These are phyloP conservation scores for Teunomyces gatunensis DNA, from an alignment of 805 yeast species.

Conservation along the genomic window DNA sequence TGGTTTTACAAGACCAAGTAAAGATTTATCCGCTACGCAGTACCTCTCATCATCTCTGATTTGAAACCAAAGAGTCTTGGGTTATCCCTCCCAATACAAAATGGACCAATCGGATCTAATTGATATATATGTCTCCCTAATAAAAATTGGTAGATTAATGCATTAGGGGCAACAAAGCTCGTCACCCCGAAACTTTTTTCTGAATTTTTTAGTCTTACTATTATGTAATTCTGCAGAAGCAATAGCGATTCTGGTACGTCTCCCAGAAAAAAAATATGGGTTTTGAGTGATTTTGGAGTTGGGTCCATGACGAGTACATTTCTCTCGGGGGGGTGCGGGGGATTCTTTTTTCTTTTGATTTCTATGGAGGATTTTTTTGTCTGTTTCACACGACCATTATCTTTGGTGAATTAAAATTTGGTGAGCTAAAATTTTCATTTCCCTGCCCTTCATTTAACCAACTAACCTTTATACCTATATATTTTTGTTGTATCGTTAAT, in stretches of 20 bases:
- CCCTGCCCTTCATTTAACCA: neutral
- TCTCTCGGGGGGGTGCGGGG: too few relatives aligned
- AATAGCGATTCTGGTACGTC: neutral
- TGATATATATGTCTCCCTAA: too few relatives aligned
- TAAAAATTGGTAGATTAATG: too few relatives aligned
- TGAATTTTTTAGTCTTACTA: neutral
- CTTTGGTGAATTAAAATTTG: neutral
- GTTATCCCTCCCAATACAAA: neutral
- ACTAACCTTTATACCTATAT: neutral
- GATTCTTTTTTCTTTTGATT: too few relatives aligned
- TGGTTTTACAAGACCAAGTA: too few relatives aligned
- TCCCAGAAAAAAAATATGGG: neutral
- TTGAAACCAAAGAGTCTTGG: neutral
- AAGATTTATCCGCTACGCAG: too few relatives aligned
- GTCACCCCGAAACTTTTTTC: neutral
- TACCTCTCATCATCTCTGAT: neutral
- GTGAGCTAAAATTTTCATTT: neutral
- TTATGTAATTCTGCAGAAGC: neutral
- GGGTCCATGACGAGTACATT: too few relatives aligned
- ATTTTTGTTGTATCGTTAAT: conserved; percentile 3
- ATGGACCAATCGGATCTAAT: neutral
- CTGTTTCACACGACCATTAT: neutral
- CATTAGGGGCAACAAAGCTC: neutral
- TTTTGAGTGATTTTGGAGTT: neutral
- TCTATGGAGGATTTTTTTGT: neutral